Base-by-base conservation (phyloP, 2,329 filamentous ascomycete species). In the Sarocladium strictum region DNA sequence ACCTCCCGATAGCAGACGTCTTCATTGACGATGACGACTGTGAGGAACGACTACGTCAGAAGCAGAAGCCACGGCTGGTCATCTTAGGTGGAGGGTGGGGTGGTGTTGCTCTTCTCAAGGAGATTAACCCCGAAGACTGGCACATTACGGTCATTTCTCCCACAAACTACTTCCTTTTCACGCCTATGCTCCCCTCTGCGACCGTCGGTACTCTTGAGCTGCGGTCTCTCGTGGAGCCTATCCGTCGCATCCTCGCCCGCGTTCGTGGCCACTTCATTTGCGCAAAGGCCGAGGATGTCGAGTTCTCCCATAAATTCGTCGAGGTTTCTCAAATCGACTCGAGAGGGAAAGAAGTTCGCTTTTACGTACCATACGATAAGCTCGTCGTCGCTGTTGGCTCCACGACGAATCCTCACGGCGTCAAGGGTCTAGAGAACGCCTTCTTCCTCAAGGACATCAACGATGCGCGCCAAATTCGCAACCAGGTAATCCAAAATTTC, bases 341-440 rank as follows among this genome's bases (percentile, higher is more conserved):
- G 3, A 71, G 77, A 56, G 94, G 94, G 3, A 76, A 89, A n/a
- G 84, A 87, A 63, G 77, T 84, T 55, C 78, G 84, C 38, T 99
- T 97, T 73, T 99, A 99, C 67, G 80, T 99, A 1, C 94, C 94
- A 0, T 99, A 99, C 67, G 95, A 99, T 69, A 99, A 99, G 74
- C 79, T 99, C 47, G 87, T 99, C 26, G 79, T 99, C 63, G 92
- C 86, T 24, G 92, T 97, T 56, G 93, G 93, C 32, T 97, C 92
- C 19, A 85, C 87, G 17, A 96, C 92, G 14, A 99, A 99, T 67
- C 86, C 92, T 1, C 94, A 99, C 65, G 95, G 95, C 45, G 95
- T 99, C 55, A 92, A 94, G 67, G 94, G 94, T 10, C 79, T 99
- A 12, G 90, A 97, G 62, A 81, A 99, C 67, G 96, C 92, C 70